Evolutionary conservation across 768 basidiomycete species (phyloP), one percentile per base, ranked within the genome.

Genomic region (Cubamyces sp.): DNA sequence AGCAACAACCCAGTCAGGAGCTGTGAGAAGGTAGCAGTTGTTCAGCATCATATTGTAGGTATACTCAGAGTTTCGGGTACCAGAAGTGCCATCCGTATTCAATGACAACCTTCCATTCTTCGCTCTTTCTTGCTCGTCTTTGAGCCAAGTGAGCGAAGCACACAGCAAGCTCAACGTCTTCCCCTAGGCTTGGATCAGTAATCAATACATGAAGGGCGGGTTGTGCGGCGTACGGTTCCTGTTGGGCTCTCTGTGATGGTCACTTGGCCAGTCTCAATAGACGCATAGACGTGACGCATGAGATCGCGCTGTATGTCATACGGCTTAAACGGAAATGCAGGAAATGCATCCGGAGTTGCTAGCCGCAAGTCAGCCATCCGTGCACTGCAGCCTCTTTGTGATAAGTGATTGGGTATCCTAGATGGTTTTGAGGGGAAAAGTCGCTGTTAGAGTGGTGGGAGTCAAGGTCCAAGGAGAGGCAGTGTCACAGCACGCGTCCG

Each of bases 171-270:
- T 91, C 37, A 94, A 75, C 0, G 94, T 94, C 74, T 96, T 96
- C 26, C 94, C 94, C 93, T 95, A 69, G 2, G 18, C 16, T 11
- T 21, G 7, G 3, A 40, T 46, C 7, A 45, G 15, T 14, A 53
- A 26, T 11, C 19, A 40, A 2, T 4, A 19, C 14, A 59, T 12
- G 0, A 8, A 5, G 16, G 1, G 14, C 26, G 25, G 19, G 5
- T 48, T 3, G 69, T 84, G 73, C 60, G 18, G 73, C 60, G 18
- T 25, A 92, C 93, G 25, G 93, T 95, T 68, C 93, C 94, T 0
- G 94, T 95, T 0, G 94, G 94, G 66, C 90, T 92, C 74, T 95
- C 93, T 30, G 96, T 82, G 51, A 98, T 88, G 1, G 93, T 84
- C 18, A 97, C 84, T 65, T 86, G 86, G 47, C 77, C 78, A n/a